Conservation (phyloP, 768 basidiomycete species). For the Suillus alpinus region DNA sequence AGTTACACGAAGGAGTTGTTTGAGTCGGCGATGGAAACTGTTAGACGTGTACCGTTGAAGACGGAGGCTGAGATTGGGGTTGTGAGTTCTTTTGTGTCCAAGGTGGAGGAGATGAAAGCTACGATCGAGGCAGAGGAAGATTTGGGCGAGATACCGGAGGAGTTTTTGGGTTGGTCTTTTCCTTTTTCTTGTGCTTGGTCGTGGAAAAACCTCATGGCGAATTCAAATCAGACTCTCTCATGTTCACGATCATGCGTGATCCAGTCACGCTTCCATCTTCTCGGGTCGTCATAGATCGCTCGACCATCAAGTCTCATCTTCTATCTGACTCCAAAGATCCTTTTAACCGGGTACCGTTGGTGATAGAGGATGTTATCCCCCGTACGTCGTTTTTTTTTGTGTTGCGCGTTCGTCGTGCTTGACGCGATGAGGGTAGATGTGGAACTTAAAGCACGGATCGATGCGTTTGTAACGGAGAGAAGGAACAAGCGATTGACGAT, state of each 20-base stretch:
- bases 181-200: not conserved
- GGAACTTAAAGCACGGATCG: slow-evolving; percentile 74
- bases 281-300: slow-evolving; percentile 71
- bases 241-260: slow-evolving; percentile 92
- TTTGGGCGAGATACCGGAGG: slow-evolving; percentile 90
- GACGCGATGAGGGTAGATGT: slow-evolving; percentile 40
- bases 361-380: slow-evolving; percentile 75
- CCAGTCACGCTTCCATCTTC: slow-evolving; percentile 91
- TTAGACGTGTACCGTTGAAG: slow-evolving; percentile 64
- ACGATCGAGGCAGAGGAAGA: slow-evolving; percentile 87
- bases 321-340: slow-evolving; percentile 91
- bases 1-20: slow-evolving; percentile 87
- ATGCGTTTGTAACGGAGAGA: slow-evolving; percentile 63
- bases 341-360: slow-evolving; percentile 86
- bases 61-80: slow-evolving; percentile 71
- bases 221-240: slow-evolving; percentile 71
- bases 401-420: not conserved
- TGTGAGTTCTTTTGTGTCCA: slow-evolving; percentile 66
- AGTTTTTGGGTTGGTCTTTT: slow-evolving; percentile 74
- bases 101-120: slow-evolving; percentile 83
- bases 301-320: slow-evolving; percentile 93
- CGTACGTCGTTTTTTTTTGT: slow-evolving; percentile 45
- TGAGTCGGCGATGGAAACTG: slow-evolving; percentile 69
- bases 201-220: not conserved
- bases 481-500: slow-evolving; percentile 34